Base-by-base conservation (phyloP, 768 basidiomycete species). In the Agaricus subrufescens region DNA sequence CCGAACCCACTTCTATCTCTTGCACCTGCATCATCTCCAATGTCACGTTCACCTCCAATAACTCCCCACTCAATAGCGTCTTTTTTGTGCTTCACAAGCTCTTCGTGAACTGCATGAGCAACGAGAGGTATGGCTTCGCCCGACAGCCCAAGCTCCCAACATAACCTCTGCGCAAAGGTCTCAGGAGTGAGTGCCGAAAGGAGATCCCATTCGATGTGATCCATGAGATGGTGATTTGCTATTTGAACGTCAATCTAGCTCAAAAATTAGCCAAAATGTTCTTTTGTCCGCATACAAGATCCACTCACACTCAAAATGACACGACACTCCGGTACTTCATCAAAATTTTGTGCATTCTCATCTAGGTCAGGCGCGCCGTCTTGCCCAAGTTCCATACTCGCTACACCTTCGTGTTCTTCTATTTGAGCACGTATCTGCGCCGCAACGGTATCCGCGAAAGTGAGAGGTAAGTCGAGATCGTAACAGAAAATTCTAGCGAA, bases 161-260 rank as follows among this genome's bases (percentile, higher is more conserved):
- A 93, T 34, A 98, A 86, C 49, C 81, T 84, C 39, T 73, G 71
- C 0, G 96, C 82, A 64, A 98, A 98, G 1, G 73, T 77, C 67
- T 96, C 89, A 1, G 96, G 96, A 0, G 93, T 95, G 38, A 98
- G 79, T 3, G 89, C 82, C 3, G 95, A 96, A 46, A 91, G 82
- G n/a, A 98, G 80, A 70, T 99, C 96, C 96, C 96, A 99, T 71
- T 99, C 97, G 61, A 99, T 94, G 66, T 94, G 91, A 72, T 99
- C 97, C 55, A 90, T 77, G 1, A 99, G 79, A 69, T 96, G 93
- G 67, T 94, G 80, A 46, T 87, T 90, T 25, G 87, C 91, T 66
- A 99, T 89, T 69, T 99, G 97, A 26, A 98, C 93, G 72, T 99
- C 97, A 66, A 99, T 92, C 93, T 97, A 27, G 69, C n/a, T 58